A percentile compares a stretch with the other conserved stretches of the same genome.
Evolutionary conservation across 192 early-diverging fungal genomes (phyloP).

Genomic region (Ramicandelaber brevisporus): DNA sequence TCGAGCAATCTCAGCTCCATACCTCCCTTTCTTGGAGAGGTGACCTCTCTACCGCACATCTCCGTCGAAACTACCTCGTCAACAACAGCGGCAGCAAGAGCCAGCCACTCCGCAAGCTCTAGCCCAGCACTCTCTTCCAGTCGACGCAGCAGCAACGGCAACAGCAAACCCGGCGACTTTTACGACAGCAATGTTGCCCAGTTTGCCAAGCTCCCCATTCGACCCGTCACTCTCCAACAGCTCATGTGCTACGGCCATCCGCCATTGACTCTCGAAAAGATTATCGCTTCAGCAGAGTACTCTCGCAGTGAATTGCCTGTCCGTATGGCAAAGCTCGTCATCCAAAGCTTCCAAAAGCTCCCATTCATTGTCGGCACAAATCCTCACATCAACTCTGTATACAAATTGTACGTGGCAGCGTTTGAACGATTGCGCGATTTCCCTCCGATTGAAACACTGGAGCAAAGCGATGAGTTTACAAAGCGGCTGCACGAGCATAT

Average conservation of each 20-base stretch:
- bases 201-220: conserved; percentile 25
- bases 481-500: conserved; percentile 44
- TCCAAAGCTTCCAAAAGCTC: conserved; percentile 55
- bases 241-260: conserved; percentile 48
- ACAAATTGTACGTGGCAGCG: conserved; percentile 54
- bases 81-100: too few relatives aligned
- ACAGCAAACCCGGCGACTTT: too few relatives aligned
- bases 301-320: conserved; percentile 62
- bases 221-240: conserved; percentile 47
- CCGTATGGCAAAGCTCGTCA: conserved; percentile 63
- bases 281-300: conserved; percentile 32
- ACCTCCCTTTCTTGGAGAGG: too few relatives aligned
- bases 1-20: too few relatives aligned
- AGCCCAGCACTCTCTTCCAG: too few relatives aligned
- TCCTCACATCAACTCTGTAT: conserved; percentile 65
- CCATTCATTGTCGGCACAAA: conserved; percentile 95
- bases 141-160: too few relatives aligned
- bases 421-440: conserved; percentile 40
- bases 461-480: conserved; percentile 37
- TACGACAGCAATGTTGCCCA: too few relatives aligned
- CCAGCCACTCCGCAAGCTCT: too few relatives aligned
- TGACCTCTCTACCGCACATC: too few relatives aligned
- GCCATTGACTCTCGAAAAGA: conserved; percentile 19
- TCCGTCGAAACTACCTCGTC: too few relatives aligned
- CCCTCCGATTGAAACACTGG: conserved; percentile 25